phyloP scores from a whole-genome alignment of 2,329 filamentous ascomycete species.

The Penicillium thymicola region DNA sequence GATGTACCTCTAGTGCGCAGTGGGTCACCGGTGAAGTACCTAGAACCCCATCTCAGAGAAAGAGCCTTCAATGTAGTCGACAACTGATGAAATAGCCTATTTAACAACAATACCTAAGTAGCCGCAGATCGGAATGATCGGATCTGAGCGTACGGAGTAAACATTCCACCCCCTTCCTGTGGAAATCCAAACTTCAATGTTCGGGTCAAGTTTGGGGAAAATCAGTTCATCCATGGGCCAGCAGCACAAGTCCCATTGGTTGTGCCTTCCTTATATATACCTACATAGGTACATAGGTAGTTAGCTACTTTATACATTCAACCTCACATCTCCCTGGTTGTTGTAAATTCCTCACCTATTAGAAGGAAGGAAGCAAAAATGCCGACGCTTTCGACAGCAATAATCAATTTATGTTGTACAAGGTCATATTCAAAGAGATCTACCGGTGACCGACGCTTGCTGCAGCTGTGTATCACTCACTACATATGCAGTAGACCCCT shows the following conservation, averaged over 20 bases:
- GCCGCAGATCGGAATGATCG: background rate
- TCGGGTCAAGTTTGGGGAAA: background rate
- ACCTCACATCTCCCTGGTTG: background rate
- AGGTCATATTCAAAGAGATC: slow-evolving; percentile 27
- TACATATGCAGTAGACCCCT: background rate
- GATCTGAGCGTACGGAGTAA: background rate
- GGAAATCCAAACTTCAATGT: background rate
- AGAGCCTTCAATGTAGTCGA: background rate
- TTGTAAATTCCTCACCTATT: background rate
- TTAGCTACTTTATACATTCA: background rate
- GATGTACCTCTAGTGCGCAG: background rate
- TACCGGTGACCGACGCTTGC: background rate
- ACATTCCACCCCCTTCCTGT: background rate
- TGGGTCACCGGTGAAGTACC: background rate
- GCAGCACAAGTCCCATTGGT: background rate
- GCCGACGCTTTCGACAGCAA: slow-evolving; percentile 18
- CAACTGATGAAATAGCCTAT: background rate
- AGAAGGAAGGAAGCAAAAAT: background rate
- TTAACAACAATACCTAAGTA: too few species aligned
- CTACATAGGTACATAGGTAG: background rate
- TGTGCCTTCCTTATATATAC: background rate
- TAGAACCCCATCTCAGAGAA: background rate
- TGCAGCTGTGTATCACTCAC: background rate
- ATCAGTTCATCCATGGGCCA: background rate
- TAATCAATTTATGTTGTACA: slow-evolving; percentile 52